phyloP scores from a whole-genome alignment of 148 eudicot genomes.

The Spergularia marina region DNA sequence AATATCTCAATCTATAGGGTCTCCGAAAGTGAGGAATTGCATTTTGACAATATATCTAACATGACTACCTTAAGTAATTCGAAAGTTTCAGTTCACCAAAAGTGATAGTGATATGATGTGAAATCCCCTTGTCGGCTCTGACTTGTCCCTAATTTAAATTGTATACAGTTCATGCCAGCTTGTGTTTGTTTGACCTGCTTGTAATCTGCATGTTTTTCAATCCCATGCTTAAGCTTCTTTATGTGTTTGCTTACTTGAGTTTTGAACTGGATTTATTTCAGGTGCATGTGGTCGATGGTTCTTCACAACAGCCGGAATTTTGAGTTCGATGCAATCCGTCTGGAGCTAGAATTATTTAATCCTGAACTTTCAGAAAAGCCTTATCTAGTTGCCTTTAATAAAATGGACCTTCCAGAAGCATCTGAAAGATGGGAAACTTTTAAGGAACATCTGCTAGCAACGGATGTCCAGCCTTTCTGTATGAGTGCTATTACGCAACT shows the following conservation, averaged over 20 bases:
- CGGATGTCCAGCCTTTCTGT: slow-evolving; percentile 71
- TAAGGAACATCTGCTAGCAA: slow-evolving; percentile 48
- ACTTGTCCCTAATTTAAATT: not conserved
- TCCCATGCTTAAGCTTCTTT: slow-evolving; percentile 3
- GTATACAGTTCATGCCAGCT: not conserved
- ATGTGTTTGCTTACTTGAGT: slow-evolving; percentile 5
- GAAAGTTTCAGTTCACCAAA: not conserved
- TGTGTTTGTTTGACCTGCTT: not conserved
- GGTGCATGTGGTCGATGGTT: slow-evolving; percentile 97
- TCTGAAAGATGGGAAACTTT: slow-evolving; percentile 74
- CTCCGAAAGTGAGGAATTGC: not conserved
- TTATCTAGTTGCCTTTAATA: slow-evolving; percentile 78
- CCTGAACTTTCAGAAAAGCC: slow-evolving; percentile 92
- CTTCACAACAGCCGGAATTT: slow-evolving; percentile 90
- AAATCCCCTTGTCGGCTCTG: not conserved
- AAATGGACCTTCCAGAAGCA: slow-evolving; percentile 98
- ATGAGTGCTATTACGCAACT: slow-evolving; percentile 80
- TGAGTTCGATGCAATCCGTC: slow-evolving; percentile 93
- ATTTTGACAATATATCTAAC: not conserved
- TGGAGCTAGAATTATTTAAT: slow-evolving; percentile 85
- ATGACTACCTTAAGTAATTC: not conserved
- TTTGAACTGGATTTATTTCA: slow-evolving; percentile 22
- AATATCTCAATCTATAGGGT: not conserved
- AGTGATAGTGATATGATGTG: not conserved
- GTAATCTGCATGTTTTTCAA: not conserved